Evolutionary conservation across 495 filamentous ascomycete species (phyloP).

Genomic region (Parmelia sp.): DNA sequence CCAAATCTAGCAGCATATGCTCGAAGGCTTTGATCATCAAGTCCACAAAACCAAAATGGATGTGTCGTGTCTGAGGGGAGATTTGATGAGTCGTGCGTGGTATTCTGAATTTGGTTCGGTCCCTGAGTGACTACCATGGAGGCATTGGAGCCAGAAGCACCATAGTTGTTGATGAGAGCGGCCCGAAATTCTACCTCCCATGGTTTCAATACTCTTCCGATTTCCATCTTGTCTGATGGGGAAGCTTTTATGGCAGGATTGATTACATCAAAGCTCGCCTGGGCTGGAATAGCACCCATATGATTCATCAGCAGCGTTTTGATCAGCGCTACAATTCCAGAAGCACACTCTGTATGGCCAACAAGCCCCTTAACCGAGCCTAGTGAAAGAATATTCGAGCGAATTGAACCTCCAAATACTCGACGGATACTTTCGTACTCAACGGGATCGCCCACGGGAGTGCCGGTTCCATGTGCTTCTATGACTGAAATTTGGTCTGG

Average conservation of each 20-base stretch:
- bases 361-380: conserved; percentile 38
- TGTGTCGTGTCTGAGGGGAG: conserved; percentile 18
- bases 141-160: conserved; percentile 35
- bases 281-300: conserved; percentile 31
- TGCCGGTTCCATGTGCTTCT: conserved; percentile 75
- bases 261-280: conserved; percentile 37
- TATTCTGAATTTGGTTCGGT: not conserved
- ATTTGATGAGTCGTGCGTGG: not conserved
- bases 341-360: conserved; percentile 36
- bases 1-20: conserved; percentile 13
- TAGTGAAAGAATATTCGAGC: conserved; percentile 30
- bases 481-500: conserved; percentile 61
- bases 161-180: conserved; percentile 37
- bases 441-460: conserved; percentile 62
- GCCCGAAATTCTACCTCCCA: conserved; percentile 23
- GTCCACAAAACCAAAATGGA: conserved; percentile 32
- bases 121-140: conserved; percentile 27
- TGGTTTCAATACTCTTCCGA: conserved; percentile 31
- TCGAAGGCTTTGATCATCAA: conserved; percentile 29
- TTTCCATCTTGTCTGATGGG: conserved; percentile 19
- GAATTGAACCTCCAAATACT: conserved; percentile 37
- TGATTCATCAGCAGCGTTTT: conserved; percentile 35
- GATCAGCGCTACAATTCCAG: conserved; percentile 30
- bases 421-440: conserved; percentile 42
- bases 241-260: conserved; percentile 26